Evolutionary conservation across 140 eudicot genomes (phyloP).

Genomic region (Flaveria floridana): DNA sequence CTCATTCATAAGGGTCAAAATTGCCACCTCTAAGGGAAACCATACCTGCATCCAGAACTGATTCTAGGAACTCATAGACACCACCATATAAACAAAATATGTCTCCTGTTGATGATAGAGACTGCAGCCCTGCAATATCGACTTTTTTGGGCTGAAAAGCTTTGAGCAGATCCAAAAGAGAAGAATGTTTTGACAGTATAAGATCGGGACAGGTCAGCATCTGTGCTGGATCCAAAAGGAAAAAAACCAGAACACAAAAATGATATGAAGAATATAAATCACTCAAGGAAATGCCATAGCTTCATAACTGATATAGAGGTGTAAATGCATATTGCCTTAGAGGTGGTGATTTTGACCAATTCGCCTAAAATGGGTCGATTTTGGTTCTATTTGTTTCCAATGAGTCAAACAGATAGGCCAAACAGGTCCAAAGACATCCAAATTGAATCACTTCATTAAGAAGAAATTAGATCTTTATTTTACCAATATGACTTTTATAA

Average conservation of each 20-base stretch:
- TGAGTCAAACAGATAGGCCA: background rate
- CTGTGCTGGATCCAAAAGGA: conserved; percentile 41
- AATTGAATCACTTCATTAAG: background rate
- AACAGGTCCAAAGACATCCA: background rate
- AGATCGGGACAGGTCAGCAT: conserved; percentile 57
- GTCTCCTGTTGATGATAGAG: conserved; percentile 56
- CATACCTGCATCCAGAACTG: conserved; percentile 62
- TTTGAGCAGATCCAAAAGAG: conserved; percentile 56
- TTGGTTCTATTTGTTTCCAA: background rate
- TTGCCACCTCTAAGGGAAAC: conserved; percentile 2
- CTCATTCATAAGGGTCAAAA: background rate
- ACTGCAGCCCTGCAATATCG: conserved; percentile 38
- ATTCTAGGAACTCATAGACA: conserved; percentile 61
- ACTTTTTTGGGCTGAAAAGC: conserved; percentile 56
- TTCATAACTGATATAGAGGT: background rate
- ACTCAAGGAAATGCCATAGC: conserved; percentile 4
- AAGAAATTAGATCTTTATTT: background rate
- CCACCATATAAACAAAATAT: conserved; percentile 59
- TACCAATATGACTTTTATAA: background rate
- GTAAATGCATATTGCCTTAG: background rate
- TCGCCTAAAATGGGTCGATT: background rate
- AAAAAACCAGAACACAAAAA: conserved; percentile 1
- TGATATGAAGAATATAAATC: conserved; percentile 8
- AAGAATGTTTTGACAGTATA: conserved; percentile 35
- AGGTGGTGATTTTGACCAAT: conserved; percentile 1